Evolutionary conservation across 192 early-diverging fungal species (phyloP).

Genomic region (Coemansia sp.): DNA sequence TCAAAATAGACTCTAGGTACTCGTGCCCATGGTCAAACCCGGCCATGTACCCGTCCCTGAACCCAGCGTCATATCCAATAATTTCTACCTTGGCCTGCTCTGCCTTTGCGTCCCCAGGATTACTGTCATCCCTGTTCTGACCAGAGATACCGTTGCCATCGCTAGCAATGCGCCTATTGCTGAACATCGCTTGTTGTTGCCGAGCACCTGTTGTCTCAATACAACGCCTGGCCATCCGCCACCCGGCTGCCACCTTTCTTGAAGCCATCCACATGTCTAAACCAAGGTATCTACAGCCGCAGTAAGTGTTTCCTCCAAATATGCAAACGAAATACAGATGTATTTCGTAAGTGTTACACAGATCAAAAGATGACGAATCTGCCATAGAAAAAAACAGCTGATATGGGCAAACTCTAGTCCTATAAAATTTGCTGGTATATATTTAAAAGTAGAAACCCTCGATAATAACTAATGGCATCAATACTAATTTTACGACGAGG

Average conservation of each 20-base stretch:
- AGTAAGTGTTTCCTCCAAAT: neutral
- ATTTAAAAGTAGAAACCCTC: neutral
- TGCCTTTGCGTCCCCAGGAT: neutral
- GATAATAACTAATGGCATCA: too few relatives aligned
- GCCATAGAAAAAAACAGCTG: neutral
- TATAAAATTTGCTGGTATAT: neutral
- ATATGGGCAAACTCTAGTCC: neutral
- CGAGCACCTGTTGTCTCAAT: neutral
- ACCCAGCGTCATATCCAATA: slow-evolving; percentile 50
- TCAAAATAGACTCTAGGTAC: neutral
- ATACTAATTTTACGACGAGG: neutral
- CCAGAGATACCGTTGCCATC: neutral
- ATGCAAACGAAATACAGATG: neutral
- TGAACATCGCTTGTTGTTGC: neutral
- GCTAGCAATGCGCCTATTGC: neutral
- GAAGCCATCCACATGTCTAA: slow-evolving; percentile 5
- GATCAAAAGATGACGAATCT: neutral
- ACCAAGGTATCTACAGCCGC: neutral
- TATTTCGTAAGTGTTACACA: neutral
- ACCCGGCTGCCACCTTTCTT: neutral
- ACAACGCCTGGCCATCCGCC: slow-evolving; percentile 8
- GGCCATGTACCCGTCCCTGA: slow-evolving; percentile 47
- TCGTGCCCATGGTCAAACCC: slow-evolving; percentile 35
- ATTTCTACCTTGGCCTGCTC: neutral
- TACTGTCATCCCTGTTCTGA: neutral